Evolutionary conservation across 495 filamentous ascomycete genomes (phyloP), one percentile per base, ranked within the genome.

Genomic region (Penicillium manginii): DNA sequence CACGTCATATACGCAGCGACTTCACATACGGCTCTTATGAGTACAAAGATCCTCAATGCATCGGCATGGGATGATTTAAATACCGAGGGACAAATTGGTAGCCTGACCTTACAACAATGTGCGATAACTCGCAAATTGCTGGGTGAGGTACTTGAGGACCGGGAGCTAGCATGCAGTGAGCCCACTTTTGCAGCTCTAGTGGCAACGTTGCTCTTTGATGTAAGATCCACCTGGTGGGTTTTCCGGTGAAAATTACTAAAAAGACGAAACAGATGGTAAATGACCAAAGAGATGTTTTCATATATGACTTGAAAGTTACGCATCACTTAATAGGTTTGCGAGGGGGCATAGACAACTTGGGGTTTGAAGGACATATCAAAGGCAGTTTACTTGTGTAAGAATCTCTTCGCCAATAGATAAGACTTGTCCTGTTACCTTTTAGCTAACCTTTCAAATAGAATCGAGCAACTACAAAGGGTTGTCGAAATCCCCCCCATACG

Each of bases 51-150:
- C 8, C 32, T 65, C 17, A 59, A 65, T 48, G 63, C 63, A 8
- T 59, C 63, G 12, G 59, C 63, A 31, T 65, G 63, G 63, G 63
- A 65, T 48, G 63, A 65, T 26, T 37, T 65, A 11, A 62, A 31
- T 47, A 43, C 58, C 2, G 32, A 21, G 2, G 51, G 55, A 3
- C 31, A 56, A 54, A 58, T 62, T 31, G 54, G 59, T 53, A 21
- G 32, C 12, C 45, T 65, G 42, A 59, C 59, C 10, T 43, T 54
- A 3, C 50, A 59, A 19, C 63, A 62, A 39, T 19, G 46, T 31
- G 33, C 10, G 2, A 65, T 62, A 21, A 55, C 63, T 12, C 55
- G 60, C 17, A 48, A 35, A 6, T 37, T 65, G 18, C n/a, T 65
- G 7, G 11, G 18, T 1, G 39, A 56, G 14, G 32, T 55, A 9